Conservation (phyloP, 495 filamentous ascomycete genomes). For the Xylaria castorea region DNA sequence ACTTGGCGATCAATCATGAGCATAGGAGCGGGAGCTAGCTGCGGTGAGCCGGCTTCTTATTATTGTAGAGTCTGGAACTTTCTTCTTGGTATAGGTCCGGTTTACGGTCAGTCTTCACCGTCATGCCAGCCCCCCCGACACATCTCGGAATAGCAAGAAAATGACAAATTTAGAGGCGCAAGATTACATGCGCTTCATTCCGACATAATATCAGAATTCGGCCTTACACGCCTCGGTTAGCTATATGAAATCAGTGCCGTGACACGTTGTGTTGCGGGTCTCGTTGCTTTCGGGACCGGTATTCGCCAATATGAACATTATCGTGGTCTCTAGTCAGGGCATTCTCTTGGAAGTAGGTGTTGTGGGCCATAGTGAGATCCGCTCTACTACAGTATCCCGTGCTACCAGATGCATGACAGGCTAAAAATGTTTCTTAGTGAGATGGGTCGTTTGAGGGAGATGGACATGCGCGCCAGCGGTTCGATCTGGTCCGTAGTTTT, state of each 20-base stretch:
- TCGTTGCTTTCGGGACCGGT: neutral
- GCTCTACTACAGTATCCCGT: slow-evolving; percentile 13
- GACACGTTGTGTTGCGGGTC: slow-evolving; percentile 13
- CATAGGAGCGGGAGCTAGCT: slow-evolving; percentile 8
- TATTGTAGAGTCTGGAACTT: neutral
- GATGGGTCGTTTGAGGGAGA: slow-evolving; percentile 30
- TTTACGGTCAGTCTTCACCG: slow-evolving; percentile 17
- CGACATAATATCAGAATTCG: neutral
- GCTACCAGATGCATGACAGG: slow-evolving; percentile 33
- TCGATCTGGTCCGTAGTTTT: slow-evolving; percentile 7
- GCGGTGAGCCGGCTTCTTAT: slow-evolving; percentile 25
- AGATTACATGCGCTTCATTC: neutral
- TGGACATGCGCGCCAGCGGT: slow-evolving; percentile 32
- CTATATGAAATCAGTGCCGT: neutral
- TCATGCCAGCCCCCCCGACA: slow-evolving; percentile 20
- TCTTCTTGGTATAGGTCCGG: slow-evolving; percentile 2
- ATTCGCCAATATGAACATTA: neutral
- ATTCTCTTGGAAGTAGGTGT: slow-evolving; percentile 19
- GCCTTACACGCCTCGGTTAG: slow-evolving; percentile 1
- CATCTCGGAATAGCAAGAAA: slow-evolving; percentile 16
- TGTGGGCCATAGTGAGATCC: slow-evolving; percentile 20
- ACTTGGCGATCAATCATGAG: slow-evolving; percentile 18
- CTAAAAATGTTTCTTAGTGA: slow-evolving; percentile 30
- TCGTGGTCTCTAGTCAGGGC: slow-evolving; percentile 23
- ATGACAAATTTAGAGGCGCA: slow-evolving; percentile 15